Base-by-base conservation (phyloP, 208 protist species). In the Tritrichomonas foetus region DNA sequence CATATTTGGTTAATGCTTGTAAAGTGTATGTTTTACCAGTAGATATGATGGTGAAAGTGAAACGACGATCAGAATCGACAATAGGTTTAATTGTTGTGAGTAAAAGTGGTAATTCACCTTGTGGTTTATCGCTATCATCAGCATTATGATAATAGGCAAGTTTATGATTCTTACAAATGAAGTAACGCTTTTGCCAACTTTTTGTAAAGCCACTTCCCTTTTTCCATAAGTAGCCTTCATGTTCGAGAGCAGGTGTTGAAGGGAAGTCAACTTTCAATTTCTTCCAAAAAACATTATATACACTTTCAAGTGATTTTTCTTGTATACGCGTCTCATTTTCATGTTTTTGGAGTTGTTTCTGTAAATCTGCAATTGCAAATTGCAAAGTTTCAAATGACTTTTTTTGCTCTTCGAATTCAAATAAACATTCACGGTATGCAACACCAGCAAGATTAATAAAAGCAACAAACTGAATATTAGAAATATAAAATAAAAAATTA, bases 151-250 rank as follows among this genome's bases (percentile, higher is more conserved):
- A 89, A 30, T 89, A 89, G 3, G 13, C 33, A n/a, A 89, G 47
- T 57, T 53, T 33, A 36, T 89, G 25, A 57, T 89, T 89, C 0
- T 36, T 25, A 27, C 41, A 89, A 22, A 89, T 36, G 47, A 89
- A 89, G 39, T 89, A 89, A 9, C 78, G 41, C 13, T 36, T 25
- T n/a, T 89, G 78, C 78, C 78, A 89, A 0, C 47, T 33, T 89
- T 89, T 89, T 20, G 47, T 53, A 57, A 89, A 57, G 13, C 78
- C 78, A 16, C 41, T 53, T 0, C 47, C 78, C 36, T 89, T 89
- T 47, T 89, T 89, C 78, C 78, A 89, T 5, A 89, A 27, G 30
- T 89, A 89, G 5, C 78, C 78, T 57, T 89, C 78, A 16, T 89
- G 47, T 44, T 53, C 47, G 16, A 89, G 78, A 8, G 41, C 14